A percentile compares a stretch with the other conserved stretches of the same genome.
phyloP scores from a whole-genome alignment of 2,329 filamentous ascomycete genomes.

The Botryotinia calthae region DNA sequence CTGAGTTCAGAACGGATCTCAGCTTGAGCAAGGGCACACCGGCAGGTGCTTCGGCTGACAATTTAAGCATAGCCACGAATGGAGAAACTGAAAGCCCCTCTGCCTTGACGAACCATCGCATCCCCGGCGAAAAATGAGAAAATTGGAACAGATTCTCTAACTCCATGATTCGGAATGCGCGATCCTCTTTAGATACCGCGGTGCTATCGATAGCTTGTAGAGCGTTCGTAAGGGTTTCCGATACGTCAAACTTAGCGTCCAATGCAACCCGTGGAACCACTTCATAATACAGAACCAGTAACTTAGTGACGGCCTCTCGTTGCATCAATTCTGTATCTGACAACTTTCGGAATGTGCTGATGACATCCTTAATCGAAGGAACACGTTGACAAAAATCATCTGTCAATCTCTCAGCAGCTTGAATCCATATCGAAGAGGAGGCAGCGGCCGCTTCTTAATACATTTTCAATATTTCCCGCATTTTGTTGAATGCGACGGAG shows the following conservation, averaged over 20 bases:
- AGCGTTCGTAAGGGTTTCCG: conserved; percentile 67
- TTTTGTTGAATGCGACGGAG: conserved; percentile 74
- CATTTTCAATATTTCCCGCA: conserved; percentile 48
- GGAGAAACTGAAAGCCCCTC: conserved; percentile 64
- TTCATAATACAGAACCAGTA: conserved; percentile 83
- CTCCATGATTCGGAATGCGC: conserved; percentile 65
- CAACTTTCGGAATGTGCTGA: conserved; percentile 69
- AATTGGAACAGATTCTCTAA: conserved; percentile 79
- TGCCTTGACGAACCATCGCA: conserved; percentile 85
- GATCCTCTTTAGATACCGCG: conserved; percentile 43
- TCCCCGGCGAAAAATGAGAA: conserved; percentile 74
- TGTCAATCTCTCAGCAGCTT: conserved; percentile 64
- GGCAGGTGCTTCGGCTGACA: conserved; percentile 51
- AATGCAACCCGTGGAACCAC: conserved; percentile 75
- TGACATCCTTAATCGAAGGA: conserved; percentile 78
- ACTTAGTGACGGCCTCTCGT: conserved; percentile 72
- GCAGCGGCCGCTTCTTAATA: conserved; percentile 44
- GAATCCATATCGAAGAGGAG: conserved; percentile 57
- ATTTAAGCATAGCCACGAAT: conserved; percentile 66
- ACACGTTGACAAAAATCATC: conserved; percentile 75
- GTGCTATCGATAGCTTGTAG: conserved; percentile 60
- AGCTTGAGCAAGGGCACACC: conserved; percentile 52
- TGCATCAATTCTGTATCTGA: conserved; percentile 68
- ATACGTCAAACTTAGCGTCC: conserved; percentile 85
- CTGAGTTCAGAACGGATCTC: conserved; percentile 55